A percentile compares a stretch with the other conserved stretches of the same genome.
Evolutionary conservation across 2,329 filamentous ascomycete genomes (phyloP).

Genomic region (Metarhizium album): DNA sequence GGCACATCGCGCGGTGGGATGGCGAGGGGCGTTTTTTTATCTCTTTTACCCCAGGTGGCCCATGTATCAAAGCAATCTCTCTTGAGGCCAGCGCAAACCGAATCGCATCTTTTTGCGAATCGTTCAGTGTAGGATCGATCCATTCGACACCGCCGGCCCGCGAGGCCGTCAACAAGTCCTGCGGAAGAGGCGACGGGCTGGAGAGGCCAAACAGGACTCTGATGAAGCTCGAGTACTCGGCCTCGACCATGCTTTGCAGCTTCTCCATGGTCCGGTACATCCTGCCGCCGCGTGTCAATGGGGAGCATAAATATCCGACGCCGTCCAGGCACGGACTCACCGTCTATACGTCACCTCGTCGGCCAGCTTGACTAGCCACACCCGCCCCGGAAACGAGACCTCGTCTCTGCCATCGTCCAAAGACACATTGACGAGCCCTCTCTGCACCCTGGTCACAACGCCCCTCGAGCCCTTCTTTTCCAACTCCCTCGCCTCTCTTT

Average conservation of each 20-base stretch:
- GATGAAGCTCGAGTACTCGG: constrained; percentile 49
- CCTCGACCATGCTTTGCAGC: constrained; percentile 45
- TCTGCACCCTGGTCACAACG: constrained; percentile 56
- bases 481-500: constrained; percentile 59
- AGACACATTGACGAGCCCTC: constrained; percentile 51
- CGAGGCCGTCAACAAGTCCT: constrained; percentile 30
- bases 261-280: constrained; percentile 55
- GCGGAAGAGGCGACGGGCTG: constrained; percentile 36
- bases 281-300: constrained; percentile 20
- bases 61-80: constrained; percentile 85
- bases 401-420: constrained; percentile 54
- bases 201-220: constrained; percentile 52
- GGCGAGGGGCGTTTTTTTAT: no score
- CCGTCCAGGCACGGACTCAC: constrained; percentile 19
- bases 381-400: constrained; percentile 31
- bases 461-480: constrained; percentile 59
- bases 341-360: constrained; percentile 57
- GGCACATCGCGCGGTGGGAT: background rate
- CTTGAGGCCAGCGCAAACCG: constrained; percentile 73
- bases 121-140: constrained; percentile 52
- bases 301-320: background rate
- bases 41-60: constrained; percentile 68
- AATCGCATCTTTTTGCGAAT: constrained; percentile 57
- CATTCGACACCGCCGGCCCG: constrained; percentile 40
- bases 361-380: constrained; percentile 57